Evolutionary conservation across 2,329 filamentous ascomycete species (phyloP), one percentile per base, ranked within the genome.

Genomic region (Sporothrix schenckii): DNA sequence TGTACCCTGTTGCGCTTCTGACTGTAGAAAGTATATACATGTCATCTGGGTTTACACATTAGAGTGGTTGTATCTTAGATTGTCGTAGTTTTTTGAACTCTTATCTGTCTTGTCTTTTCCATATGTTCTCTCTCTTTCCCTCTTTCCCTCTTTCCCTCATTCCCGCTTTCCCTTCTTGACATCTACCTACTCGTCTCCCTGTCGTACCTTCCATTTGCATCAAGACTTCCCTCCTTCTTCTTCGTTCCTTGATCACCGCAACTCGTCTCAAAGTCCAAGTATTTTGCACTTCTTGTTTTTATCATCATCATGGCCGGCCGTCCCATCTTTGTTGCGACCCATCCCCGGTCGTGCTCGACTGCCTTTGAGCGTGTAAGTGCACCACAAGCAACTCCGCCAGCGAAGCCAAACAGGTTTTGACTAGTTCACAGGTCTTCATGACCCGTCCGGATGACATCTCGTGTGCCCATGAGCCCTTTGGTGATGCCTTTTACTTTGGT

Each of bases 401-500:
- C 19, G 7, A 47, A 27, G 7, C 16, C 58, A 39, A 34, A 52
- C 66, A 27, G 19, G 2, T 39, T 4, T 24, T 24, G 19, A 53
- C 50, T 27, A 4, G 27, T 6, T 52, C 63, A 6, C 75, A 95
- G 92, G 94, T 98, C 74, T 98, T 99, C 81, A 97, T 98, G 94
- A 97, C 94, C 76, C 91, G 93, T 75, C 87, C 88, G 75, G 90
- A 97, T 77, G 89, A 86, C 69, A 86, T 98, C 72, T 85, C 90
- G 76, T 97, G 92, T 79, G 85, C 95, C 76, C 95, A 98, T 80
- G 95, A 99, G 83, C 95, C 95, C 5, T 98, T 98, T 81, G 94
- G 94, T 69, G 95, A 98, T 81, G 92, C 94, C 72, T 98, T 94
- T 79, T 98, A 98, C 83, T 98, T 91, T 78, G 94, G 95, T 68